phyloP scores from a whole-genome alignment of 805 yeast genomes.

The Hermanozyma aechmeae region DNA sequence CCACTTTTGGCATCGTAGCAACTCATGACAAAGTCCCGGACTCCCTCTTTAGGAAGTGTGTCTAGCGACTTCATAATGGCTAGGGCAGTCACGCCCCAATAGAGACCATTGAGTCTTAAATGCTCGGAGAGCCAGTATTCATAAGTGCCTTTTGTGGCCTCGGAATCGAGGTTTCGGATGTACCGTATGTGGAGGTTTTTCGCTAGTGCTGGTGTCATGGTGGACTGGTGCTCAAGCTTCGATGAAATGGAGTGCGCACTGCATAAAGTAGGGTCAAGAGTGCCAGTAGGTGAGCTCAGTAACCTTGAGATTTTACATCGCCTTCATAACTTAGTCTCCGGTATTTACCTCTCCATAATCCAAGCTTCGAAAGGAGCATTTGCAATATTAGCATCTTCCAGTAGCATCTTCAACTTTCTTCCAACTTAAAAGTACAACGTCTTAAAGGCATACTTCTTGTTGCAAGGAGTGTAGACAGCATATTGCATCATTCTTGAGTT shows the following conservation, averaged over 20 bases:
- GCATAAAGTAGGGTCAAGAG: no score
- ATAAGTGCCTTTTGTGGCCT: slow-evolving; percentile 35
- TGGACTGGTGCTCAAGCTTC: no score
- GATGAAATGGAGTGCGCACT: no score
- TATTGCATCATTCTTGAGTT: slow-evolving; percentile 42
- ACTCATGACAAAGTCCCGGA: slow-evolving; percentile 56
- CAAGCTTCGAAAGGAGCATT: no score
- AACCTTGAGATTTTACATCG: no score
- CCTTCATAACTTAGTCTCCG: no score
- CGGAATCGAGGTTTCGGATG: slow-evolving; percentile 26
- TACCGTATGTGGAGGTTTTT: no score
- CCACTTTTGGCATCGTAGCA: slow-evolving; percentile 57
- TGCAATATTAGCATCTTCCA: no score
- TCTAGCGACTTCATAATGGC: slow-evolving; percentile 45
- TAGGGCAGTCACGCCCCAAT: slow-evolving; percentile 89
- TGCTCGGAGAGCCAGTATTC: slow-evolving; percentile 91
- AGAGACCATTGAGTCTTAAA: slow-evolving; percentile 79
- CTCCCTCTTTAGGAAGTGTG: slow-evolving; percentile 51
- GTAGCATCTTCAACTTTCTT: neutral
- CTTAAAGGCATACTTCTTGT: slow-evolving; percentile 41
- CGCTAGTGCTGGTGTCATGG: no score
- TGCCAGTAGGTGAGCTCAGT: no score
- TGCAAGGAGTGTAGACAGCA: slow-evolving; percentile 62
- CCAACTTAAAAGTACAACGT: slow-evolving; percentile 16
- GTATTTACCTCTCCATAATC: no score